These are phyloP conservation scores for Aspergillus conjunctus DNA, from an alignment of 495 filamentous ascomycete genomes.

Conservation along the genomic window DNA sequence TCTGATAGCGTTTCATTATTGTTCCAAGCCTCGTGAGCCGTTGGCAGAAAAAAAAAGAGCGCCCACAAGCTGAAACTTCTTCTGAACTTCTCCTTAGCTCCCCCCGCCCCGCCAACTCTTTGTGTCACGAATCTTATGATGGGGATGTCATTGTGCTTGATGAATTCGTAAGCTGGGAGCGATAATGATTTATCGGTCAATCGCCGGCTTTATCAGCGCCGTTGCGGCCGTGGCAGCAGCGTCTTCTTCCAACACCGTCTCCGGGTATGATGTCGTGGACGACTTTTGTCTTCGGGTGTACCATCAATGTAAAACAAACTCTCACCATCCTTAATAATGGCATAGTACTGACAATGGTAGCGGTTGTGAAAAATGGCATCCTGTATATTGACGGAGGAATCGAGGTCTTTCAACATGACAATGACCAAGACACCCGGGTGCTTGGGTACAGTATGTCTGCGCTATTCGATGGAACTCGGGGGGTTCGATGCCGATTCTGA, in stretches of 20 bases:
- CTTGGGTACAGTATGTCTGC: constrained; percentile 27
- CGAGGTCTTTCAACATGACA: constrained; percentile 32
- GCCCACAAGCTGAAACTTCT: not conserved
- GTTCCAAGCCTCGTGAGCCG: not conserved
- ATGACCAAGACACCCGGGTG: constrained; percentile 21
- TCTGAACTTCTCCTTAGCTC: not conserved
- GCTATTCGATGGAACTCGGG: not conserved
- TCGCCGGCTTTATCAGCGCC: not conserved
- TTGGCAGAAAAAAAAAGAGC: not conserved
- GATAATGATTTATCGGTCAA: not conserved
- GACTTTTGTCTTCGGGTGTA: constrained; percentile 37
- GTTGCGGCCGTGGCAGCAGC: not conserved
- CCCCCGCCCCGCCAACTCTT: not conserved
- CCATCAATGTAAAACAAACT: constrained; percentile 34
- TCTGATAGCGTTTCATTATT: not conserved
- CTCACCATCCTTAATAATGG: not conserved
- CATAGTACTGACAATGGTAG: constrained; percentile 26
- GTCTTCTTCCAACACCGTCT: not conserved
- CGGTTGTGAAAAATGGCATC: constrained; percentile 37
- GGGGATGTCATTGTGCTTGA: not conserved
- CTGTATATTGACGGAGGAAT: constrained; percentile 43
- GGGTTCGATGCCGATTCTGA: not conserved
- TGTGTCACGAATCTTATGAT: not conserved
- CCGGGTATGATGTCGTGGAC: constrained; percentile 12
- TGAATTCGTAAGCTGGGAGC: not conserved